These are phyloP conservation scores for Trichoderma brevicompactum DNA, from an alignment of 2,329 filamentous ascomycete species.

Conservation along the genomic window DNA sequence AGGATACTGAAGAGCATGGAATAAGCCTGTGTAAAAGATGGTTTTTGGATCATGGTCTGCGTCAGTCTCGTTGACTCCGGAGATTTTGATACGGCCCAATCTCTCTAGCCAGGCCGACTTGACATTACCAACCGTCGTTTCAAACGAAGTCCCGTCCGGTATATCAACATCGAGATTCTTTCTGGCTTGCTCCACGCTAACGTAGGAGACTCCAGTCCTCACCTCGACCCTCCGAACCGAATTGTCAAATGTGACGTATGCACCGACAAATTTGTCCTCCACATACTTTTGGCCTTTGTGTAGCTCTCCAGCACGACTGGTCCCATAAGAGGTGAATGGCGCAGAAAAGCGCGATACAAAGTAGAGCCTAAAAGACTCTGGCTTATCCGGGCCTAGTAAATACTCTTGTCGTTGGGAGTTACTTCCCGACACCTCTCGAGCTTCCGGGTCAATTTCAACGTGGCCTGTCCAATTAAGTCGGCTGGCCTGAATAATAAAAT, in stretches of 20 bases:
- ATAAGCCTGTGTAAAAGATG: slow-evolving; percentile 52
- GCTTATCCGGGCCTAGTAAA: slow-evolving; percentile 48
- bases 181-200: slow-evolving; percentile 52
- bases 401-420: slow-evolving; percentile 54
- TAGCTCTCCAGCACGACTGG: slow-evolving; percentile 39
- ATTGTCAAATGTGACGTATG: slow-evolving; percentile 47
- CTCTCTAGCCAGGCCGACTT: slow-evolving; percentile 53
- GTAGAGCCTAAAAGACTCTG: slow-evolving; percentile 48
- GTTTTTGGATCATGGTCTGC: slow-evolving; percentile 48
- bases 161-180: slow-evolving; percentile 51
- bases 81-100: slow-evolving; percentile 48
- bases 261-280: slow-evolving; percentile 45
- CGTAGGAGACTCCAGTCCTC: slow-evolving; percentile 52
- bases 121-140: slow-evolving; percentile 45
- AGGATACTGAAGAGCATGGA: slow-evolving; percentile 53
- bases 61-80: slow-evolving; percentile 49
- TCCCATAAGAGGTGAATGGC: slow-evolving; percentile 46
- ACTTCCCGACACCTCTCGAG: slow-evolving; percentile 47
- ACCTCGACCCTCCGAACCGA: slow-evolving; percentile 45
- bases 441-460: slow-evolving; percentile 44
- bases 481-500: slow-evolving; percentile 50
- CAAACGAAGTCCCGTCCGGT: slow-evolving; percentile 43
- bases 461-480: slow-evolving; percentile 52
- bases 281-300: slow-evolving; percentile 33
- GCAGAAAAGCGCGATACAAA: slow-evolving; percentile 53